Evolutionary conservation across 208 protist genomes (phyloP).

Genomic region (Leishmania lainsoni): DNA sequence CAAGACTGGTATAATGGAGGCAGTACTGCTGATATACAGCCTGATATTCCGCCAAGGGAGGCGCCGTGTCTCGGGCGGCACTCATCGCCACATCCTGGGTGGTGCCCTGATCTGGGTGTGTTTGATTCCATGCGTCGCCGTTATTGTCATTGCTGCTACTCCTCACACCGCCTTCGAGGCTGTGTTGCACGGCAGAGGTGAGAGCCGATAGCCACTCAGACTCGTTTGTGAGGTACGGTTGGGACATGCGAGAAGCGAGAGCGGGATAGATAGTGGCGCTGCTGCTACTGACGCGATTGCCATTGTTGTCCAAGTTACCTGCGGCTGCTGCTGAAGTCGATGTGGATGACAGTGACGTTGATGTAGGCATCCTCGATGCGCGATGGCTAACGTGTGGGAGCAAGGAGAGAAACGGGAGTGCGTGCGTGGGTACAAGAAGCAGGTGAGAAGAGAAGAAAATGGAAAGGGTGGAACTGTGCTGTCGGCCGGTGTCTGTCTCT

Average conservation of each 20-base stretch:
- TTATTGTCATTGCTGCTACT: not conserved
- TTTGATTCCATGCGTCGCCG: not conserved
- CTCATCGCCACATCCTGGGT: not conserved
- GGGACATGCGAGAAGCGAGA: not conserved
- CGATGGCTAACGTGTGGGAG: not conserved
- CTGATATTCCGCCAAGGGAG: conserved; percentile 7
- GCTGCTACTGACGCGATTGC: not conserved
- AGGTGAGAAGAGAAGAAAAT: not conserved
- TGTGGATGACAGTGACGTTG: not conserved
- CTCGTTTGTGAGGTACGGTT: conserved; percentile 36
- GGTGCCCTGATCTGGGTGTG: not conserved
- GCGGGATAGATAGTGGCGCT: not conserved
- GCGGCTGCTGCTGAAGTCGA: not conserved
- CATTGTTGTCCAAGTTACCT: not conserved
- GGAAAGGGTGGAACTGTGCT: not conserved
- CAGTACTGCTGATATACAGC: conserved; percentile 10
- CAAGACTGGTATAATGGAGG: not conserved
- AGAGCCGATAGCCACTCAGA: conserved; percentile 28
- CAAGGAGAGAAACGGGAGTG: not conserved
- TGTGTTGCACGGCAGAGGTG: conserved; percentile 11
- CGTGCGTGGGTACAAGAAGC: not conserved
- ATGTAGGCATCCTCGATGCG: not conserved
- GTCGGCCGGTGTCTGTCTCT: not conserved
- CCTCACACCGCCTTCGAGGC: not conserved
- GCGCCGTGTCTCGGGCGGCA: conserved; percentile 9